Evolutionary conservation across 75 land plant genomes (phyloP).

Genomic region (Pinus tabuliformis): DNA sequence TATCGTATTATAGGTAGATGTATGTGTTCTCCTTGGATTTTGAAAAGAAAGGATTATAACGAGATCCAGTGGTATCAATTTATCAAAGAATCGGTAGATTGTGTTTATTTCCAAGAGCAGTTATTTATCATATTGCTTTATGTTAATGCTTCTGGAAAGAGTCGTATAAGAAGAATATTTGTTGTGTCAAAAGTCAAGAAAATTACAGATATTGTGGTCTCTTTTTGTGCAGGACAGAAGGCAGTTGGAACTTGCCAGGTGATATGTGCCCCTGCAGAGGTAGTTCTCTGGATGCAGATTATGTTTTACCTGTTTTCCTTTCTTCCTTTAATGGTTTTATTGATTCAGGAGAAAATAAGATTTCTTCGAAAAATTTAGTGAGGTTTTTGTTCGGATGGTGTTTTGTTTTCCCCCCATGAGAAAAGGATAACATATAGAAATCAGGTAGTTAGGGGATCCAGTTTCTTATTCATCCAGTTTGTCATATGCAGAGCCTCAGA

Average conservation of each 20-base stretch:
- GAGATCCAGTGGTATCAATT: neutral
- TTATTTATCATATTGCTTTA: neutral
- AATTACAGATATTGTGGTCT: neutral
- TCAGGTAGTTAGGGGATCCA: neutral
- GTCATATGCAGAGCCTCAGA: constrained; percentile 36
- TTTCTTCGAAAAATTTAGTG: neutral
- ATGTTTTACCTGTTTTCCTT: constrained; percentile 3
- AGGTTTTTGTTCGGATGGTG: neutral
- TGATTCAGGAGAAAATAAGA: neutral
- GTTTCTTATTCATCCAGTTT: neutral
- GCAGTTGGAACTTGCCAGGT: constrained; percentile 50
- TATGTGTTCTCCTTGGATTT: neutral
- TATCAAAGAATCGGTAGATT: neutral
- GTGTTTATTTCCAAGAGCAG: neutral
- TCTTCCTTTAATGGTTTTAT: neutral
- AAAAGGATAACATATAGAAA: neutral
- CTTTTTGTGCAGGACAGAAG: constrained; percentile 26
- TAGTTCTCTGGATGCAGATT: constrained; percentile 12
- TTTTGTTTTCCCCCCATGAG: neutral
- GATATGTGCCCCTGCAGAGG: constrained; percentile 63
- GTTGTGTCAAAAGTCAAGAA: no score
- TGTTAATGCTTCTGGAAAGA: neutral
- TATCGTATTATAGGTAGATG: no score
- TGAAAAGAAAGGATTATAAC: neutral
- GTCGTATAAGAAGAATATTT: neutral